Evolutionary conservation across 2,329 filamentous ascomycete genomes (phyloP).

Genomic region (Fusarium sp.): DNA sequence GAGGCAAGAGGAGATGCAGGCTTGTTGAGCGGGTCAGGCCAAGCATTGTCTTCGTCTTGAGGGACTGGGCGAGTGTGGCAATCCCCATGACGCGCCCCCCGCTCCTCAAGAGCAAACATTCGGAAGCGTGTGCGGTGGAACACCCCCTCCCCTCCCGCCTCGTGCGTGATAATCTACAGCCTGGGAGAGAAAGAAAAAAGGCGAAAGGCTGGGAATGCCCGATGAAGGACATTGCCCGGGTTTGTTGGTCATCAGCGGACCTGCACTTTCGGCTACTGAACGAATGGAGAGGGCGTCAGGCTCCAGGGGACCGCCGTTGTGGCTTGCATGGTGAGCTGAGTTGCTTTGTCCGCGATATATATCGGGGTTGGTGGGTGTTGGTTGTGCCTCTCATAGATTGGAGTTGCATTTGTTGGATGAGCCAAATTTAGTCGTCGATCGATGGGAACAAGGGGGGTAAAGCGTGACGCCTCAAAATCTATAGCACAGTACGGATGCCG

Average conservation of each 20-base stretch:
- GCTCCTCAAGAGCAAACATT: neutral
- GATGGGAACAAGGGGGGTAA: conserved; percentile 9
- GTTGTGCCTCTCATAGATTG: neutral
- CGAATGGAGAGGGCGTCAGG: conserved; percentile 30
- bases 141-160: neutral
- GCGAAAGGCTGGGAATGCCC: conserved; percentile 3
- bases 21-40: neutral
- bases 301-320: conserved; percentile 28
- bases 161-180: conserved; percentile 1
- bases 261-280: conserved; percentile 28
- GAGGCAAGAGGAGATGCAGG: neutral
- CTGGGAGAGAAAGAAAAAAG: neutral
- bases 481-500: conserved; percentile 2
- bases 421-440: conserved; percentile 3
- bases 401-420: conserved; percentile 6
- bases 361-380: conserved; percentile 9
- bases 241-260: conserved; percentile 21
- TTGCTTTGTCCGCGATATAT: neutral
- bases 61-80: neutral
- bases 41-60: conserved; percentile 14
- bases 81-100: neutral
- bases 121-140: conserved; percentile 3
- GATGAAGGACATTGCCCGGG: conserved; percentile 11
- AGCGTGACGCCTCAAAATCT: conserved; percentile 31
- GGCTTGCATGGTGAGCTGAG: conserved; percentile 16